Percentiles rank a stretch among this genome's conserved stretches.
Conservation (phyloP, 768 basidiomycete genomes). For the Wakefieldia striispora region DNA sequence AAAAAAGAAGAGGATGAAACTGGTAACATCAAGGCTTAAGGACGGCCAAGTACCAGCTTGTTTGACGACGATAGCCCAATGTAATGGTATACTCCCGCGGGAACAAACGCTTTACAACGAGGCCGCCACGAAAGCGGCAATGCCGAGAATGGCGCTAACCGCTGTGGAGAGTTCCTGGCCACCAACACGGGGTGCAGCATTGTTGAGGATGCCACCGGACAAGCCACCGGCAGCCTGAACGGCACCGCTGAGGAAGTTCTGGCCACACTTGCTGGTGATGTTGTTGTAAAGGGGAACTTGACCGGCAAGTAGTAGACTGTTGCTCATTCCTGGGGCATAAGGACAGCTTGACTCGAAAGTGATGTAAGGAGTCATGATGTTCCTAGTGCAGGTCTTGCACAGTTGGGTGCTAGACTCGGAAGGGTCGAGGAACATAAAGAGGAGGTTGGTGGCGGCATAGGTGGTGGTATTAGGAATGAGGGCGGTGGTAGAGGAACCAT, state of each 20-base stretch:
- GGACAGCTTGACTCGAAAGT: slow-evolving; percentile 66
- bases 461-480: slow-evolving; percentile 53
- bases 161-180: slow-evolving; percentile 27
- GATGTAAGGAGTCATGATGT: slow-evolving; percentile 74
- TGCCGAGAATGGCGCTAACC: slow-evolving; percentile 33
- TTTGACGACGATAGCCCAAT: slow-evolving; percentile 19
- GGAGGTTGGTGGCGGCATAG: slow-evolving; percentile 58
- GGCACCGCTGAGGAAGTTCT: slow-evolving; percentile 63
- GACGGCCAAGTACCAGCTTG: slow-evolving; percentile 21
- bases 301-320: slow-evolving; percentile 61
- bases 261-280: slow-evolving; percentile 63
- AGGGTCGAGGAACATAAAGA: slow-evolving; percentile 77
- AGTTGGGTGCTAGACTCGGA: slow-evolving; percentile 47
- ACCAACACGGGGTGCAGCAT: slow-evolving; percentile 25
- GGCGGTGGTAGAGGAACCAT: slow-evolving; percentile 24
- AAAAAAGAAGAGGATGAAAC: slow-evolving; percentile 6
- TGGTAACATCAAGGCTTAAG: slow-evolving; percentile 10
- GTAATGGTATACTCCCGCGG: slow-evolving; percentile 16
- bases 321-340: slow-evolving; percentile 71
- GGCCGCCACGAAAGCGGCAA: slow-evolving; percentile 32
- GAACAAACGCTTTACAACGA: slow-evolving; percentile 21
- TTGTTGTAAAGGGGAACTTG: slow-evolving; percentile 66
- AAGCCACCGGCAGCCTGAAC: slow-evolving; percentile 69
- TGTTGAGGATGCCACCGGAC: slow-evolving; percentile 35
- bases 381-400: slow-evolving; percentile 82